Evolutionary conservation across 2,329 filamentous ascomycete genomes (phyloP).

Genomic region (Hypoxylon sp.): DNA sequence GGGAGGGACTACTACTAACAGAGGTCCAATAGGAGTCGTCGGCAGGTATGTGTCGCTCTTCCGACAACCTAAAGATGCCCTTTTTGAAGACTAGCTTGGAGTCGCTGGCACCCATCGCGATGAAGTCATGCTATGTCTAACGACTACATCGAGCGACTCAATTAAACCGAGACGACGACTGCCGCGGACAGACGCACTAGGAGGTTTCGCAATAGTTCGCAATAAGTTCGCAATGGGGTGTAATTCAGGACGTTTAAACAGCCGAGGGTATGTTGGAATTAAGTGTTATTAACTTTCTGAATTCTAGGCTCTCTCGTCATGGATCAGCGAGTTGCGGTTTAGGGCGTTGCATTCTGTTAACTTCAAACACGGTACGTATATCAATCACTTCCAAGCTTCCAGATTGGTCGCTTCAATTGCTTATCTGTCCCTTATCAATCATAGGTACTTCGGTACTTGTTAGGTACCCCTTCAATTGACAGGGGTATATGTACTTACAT

Average conservation of each 20-base stretch:
- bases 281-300: slow-evolving; percentile 16
- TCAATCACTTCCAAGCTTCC: slow-evolving; percentile 10
- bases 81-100: slow-evolving; percentile 99
- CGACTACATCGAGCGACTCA: slow-evolving; percentile 44
- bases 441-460: background rate
- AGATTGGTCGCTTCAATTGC: background rate
- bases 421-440: slow-evolving; percentile 21
- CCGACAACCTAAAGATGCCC: slow-evolving; percentile 96
- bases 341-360: slow-evolving; percentile 43
- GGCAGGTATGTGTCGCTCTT: slow-evolving; percentile 87
- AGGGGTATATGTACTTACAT: too few species aligned
- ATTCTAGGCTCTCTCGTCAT: slow-evolving; percentile 39
- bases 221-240: background rate
- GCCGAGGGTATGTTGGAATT: slow-evolving; percentile 14
- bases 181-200: slow-evolving; percentile 6
- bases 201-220: background rate
- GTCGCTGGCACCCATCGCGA: slow-evolving; percentile 93
- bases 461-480: slow-evolving; percentile 5
- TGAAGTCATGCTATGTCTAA: slow-evolving; percentile 51
- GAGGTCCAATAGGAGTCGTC: slow-evolving; percentile 95
- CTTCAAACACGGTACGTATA: slow-evolving; percentile 38
- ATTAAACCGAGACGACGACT: slow-evolving; percentile 16
- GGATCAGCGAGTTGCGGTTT: slow-evolving; percentile 33
- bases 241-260: slow-evolving; percentile 1
- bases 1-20: slow-evolving; percentile 66